Evolutionary conservation across 177 flowering plant species (phyloP), one percentile per base, ranked within the genome.

Genomic region (Vitis hybrid): DNA sequence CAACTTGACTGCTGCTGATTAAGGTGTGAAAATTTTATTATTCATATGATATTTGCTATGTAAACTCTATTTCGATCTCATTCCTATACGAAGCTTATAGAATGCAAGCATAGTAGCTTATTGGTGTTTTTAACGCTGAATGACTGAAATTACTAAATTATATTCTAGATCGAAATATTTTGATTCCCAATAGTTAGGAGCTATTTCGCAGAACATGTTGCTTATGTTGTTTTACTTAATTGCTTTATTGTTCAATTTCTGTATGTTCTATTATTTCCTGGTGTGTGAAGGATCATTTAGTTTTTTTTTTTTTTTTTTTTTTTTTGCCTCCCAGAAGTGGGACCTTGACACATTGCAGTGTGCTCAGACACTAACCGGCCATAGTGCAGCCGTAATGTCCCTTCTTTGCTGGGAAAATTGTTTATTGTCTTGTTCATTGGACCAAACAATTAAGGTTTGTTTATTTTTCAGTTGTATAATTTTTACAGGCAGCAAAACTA

Each of bases 361-460:
- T n/a, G 20, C 70, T 30, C 18, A 55, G 32, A 76, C 79, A 20
- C 64, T 79, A 27, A 57, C 14, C 5, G 75, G 61, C 15, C 81
- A 78, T 57, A 46, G 41, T n/a, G 63, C 35, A 9, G 78, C 53
- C 0, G 78, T 74, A 57, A 74, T 50, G 73, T 74, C 83, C 11
- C 68, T 71, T 55, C 52, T 74, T 2, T 77, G 74, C 65, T 79
- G 75, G 70, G 68, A 68, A 51, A 67, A 55, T 5, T 78, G n/a
- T 61, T 55, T 76, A 18, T 30, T 73, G 2, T 77, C 80, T 41
- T 64, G 64, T 57, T 80, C 80, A 24, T 49, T 74, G 55, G 81
- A 78, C 65, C 55, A 64, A n/a, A 73, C 69, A 14, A 61, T 75
- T 9, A 74, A 78, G 59, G 80, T 77, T 10, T 77, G 18, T 60